Evolutionary conservation across 495 filamentous ascomycete genomes (phyloP).

Genomic region (Xylaria bambusicola): DNA sequence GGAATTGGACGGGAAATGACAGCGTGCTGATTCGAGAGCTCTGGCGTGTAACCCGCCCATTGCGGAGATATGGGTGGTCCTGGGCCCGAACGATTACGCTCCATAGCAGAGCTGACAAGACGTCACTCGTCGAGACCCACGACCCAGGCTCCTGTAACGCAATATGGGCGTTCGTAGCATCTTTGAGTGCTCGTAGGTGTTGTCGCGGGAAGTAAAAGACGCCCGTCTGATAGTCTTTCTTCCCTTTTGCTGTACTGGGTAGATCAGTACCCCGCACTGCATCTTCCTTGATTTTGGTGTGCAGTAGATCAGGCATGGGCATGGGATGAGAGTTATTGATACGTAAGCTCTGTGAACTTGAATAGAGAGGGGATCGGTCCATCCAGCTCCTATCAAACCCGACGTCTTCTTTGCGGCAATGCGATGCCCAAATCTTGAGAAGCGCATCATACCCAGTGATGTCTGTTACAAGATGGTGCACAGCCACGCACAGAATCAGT

Average conservation of each 20-base stretch:
- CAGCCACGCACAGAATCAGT: constrained; percentile 25
- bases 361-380: constrained; percentile 11
- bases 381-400: constrained; percentile 28
- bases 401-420: constrained; percentile 23
- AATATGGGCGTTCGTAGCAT: constrained; percentile 21
- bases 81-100: constrained; percentile 23
- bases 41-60: background rate
- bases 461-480: constrained; percentile 33
- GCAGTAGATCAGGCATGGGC: constrained; percentile 24
- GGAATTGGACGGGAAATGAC: constrained; percentile 35
- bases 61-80: background rate
- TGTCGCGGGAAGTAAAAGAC: constrained; percentile 28
- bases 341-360: background rate
- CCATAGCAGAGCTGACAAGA: constrained; percentile 33
- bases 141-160: background rate
- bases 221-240: background rate
- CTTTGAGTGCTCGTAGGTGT: constrained; percentile 23
- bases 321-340: background rate
- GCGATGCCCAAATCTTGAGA: constrained; percentile 33
- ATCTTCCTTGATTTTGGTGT: constrained; percentile 14
- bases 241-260: background rate
- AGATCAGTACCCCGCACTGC: constrained; percentile 7
- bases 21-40: constrained; percentile 18
- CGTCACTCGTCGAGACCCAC: constrained; percentile 33
- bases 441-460: constrained; percentile 31